Percentiles rank a stretch among this genome's conserved stretches.
Evolutionary conservation across 2,329 filamentous ascomycete genomes (phyloP).

Genomic region (Trichoderma sp.): DNA sequence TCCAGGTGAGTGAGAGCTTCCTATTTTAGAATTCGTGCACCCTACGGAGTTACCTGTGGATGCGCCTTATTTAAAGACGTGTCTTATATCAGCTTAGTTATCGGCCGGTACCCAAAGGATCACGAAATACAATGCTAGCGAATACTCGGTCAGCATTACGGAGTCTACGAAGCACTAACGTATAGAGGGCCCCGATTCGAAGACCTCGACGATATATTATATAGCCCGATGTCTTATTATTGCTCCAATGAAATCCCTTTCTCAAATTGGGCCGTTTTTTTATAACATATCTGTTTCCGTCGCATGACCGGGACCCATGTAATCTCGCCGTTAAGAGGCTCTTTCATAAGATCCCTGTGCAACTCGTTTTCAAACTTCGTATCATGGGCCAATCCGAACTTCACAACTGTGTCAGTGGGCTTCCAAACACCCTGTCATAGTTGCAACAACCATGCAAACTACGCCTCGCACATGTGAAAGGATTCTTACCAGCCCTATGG

Average conservation of each 20-base stretch:
- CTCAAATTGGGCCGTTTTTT: not conserved
- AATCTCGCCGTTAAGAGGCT: not conserved
- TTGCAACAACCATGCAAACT: not conserved
- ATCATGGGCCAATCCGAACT: not conserved
- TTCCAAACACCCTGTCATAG: not conserved
- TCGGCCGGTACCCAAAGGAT: not conserved
- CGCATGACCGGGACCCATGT: not conserved
- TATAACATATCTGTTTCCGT: not conserved
- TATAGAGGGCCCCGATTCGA: not conserved
- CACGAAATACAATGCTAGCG: not conserved
- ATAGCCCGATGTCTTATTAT: not conserved
- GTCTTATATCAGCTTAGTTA: not conserved
- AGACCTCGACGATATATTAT: not conserved
- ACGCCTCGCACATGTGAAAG: not conserved
- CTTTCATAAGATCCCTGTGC: not conserved
- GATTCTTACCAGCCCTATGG: not conserved
- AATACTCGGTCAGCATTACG: not conserved
- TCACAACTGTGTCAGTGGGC: not conserved
- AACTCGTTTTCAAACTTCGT: not conserved
- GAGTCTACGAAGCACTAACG: not conserved
- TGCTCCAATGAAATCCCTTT: not conserved
- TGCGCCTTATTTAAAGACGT: not conserved
- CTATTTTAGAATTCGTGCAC: not conserved
- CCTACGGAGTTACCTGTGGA: not conserved
- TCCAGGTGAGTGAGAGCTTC: not conserved